Percentiles rank a stretch among this genome's conserved stretches.
Evolutionary conservation across 805 yeast species (phyloP).

Genomic region (Teunomyces atbi): DNA sequence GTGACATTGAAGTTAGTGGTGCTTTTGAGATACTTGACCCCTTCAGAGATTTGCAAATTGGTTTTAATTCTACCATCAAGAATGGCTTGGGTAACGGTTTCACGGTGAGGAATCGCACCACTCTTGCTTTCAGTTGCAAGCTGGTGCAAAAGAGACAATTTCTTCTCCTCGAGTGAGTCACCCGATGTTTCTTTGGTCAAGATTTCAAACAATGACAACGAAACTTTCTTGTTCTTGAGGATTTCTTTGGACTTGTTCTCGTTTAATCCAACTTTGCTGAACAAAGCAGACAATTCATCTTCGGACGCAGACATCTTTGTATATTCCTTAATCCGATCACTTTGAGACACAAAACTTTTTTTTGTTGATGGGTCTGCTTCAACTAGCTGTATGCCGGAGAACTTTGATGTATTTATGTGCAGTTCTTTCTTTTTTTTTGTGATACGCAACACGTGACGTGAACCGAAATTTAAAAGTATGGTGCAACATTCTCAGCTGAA

Average conservation of each 20-base stretch:
- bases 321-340: neutral
- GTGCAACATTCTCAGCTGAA: no score
- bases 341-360: neutral
- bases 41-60: conserved; percentile 76
- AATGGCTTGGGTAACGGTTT: conserved; percentile 59
- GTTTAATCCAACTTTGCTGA: conserved; percentile 58
- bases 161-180: conserved; percentile 47
- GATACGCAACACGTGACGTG: no score
- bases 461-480: no score
- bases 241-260: conserved; percentile 78
- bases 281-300: conserved; percentile 33
- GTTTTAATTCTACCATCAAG: conserved; percentile 62
- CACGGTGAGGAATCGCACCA: conserved; percentile 48
- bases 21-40: conserved; percentile 66
- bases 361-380: neutral
- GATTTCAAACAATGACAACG: conserved; percentile 63
- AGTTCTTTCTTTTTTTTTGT: neutral
- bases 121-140: conserved; percentile 74
- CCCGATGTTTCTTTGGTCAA: conserved; percentile 40
- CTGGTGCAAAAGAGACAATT: conserved; percentile 66
- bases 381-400: neutral
- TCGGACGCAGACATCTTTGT: conserved; percentile 16
- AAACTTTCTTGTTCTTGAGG: conserved; percentile 80
- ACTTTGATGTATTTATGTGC: neutral
- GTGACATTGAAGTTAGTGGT: conserved; percentile 43